Evolutionary conservation across 2,329 filamentous ascomycete species (phyloP), one percentile per base, ranked within the genome.

Genomic region (Cryphonectria parasitica): DNA sequence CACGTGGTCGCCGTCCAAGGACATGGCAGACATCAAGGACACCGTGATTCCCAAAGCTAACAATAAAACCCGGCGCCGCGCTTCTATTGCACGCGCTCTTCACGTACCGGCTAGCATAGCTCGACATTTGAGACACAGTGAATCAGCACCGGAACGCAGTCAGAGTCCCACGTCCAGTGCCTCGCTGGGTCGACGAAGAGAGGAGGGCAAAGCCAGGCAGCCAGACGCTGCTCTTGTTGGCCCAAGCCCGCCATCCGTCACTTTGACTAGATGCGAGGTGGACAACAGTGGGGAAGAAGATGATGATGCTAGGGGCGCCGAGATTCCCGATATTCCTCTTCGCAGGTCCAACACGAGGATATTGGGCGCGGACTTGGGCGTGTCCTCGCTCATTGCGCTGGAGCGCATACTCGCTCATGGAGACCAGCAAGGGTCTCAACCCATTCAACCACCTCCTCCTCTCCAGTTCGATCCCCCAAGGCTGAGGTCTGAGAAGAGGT

Each of bases 261-360:
- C 66, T 31, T 54, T 66, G 22, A 58, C 66, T 28, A 6, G 58
- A 34, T 63, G 56, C 28, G 65, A 66, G 31, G 45, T 61, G 62
- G 64, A 39, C 19, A 4, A 43, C 41, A 43, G 52, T 22, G 69
- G 39, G 5, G 64, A 39, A 39, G 36, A 39, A 39, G 36, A 39
- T 13, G 36, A 65, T 3, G 67, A 73, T 31, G n/a, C 36, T 41
- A 43, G 58, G 13, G 69, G 69, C 17, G 71, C 69, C 10, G 67
- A 67, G 3, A 69, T 73, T 31, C 71, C 71, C 19, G 69, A 71
- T 22, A 73, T 73, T 15, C 71, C 71, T 34, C 67, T 73, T 45
- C 71, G 71, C 34, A 69, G 69, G 58, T 49, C 66, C n/a, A 41
- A 63, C 28, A 61, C 39, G 36, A 64, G 68, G 41, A 64, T 64